These are phyloP conservation scores for Floccularia luteovirens DNA, from an alignment of 768 basidiomycete genomes.

Conservation along the genomic window DNA sequence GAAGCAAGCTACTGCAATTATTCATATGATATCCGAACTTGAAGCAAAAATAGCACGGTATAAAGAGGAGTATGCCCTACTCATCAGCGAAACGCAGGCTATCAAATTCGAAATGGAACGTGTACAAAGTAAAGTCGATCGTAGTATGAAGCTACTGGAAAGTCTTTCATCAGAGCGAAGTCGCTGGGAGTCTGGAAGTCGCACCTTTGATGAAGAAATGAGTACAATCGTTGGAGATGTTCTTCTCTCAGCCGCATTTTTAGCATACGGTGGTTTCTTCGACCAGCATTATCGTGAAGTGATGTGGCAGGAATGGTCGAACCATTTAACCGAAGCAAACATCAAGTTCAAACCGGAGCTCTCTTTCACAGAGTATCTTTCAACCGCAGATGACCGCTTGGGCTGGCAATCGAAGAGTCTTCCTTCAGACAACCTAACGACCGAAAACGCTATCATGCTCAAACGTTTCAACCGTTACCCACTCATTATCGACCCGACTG, in stretches of 20 bases:
- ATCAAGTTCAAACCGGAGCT: constrained; percentile 91
- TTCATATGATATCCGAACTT: constrained; percentile 87
- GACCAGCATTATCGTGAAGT: constrained; percentile 96
- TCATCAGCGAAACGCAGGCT: constrained; percentile 94
- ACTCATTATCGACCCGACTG: constrained; percentile 95
- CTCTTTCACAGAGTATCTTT: constrained; percentile 91
- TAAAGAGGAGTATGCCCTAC: constrained; percentile 94
- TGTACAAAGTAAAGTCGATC: constrained; percentile 94
- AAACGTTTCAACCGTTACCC: constrained; percentile 97
- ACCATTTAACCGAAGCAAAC: constrained; percentile 81
- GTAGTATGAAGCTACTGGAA: constrained; percentile 91
- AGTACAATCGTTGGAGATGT: constrained; percentile 98
- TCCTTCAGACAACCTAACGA: constrained; percentile 93
- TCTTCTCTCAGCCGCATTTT: constrained; percentile 88
- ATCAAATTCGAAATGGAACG: constrained; percentile 98
- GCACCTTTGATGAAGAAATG: constrained; percentile 97
- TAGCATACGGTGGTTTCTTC: constrained; percentile 97
- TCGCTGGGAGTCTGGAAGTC: constrained; percentile 93
- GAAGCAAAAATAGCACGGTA: constrained; percentile 89
- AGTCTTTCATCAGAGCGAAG: constrained; percentile 91
- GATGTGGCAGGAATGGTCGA: constrained; percentile 95
- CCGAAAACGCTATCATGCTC: constrained; percentile 99
- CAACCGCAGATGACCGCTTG: constrained; percentile 93
- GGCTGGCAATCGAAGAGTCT: constrained; percentile 93
- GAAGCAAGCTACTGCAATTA: constrained; percentile 84